Base-by-base conservation (phyloP, 2,329 filamentous ascomycete species). In the Colletotrichum lini region DNA sequence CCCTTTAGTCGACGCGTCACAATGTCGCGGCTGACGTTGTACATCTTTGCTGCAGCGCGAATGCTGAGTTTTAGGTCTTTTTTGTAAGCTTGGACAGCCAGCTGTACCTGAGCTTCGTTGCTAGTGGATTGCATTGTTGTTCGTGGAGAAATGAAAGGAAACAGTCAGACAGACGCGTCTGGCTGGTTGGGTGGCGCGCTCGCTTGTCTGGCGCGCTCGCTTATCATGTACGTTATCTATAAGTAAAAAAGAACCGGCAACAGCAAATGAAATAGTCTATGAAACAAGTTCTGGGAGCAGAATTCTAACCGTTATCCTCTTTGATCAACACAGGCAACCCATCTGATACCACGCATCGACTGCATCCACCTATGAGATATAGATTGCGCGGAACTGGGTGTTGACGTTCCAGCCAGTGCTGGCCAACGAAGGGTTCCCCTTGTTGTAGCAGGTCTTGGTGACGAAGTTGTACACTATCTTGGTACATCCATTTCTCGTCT, bases 341-440 rank as follows among this genome's bases (percentile, higher is more conserved):
- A 26, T 7, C 4, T 26, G n/a, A n/a, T 26, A 9, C 21, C 49
- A 52, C 42, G 30, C 57, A 60, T 15, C 42, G 38, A 6, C 26
- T 52, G 21, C 58, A 50, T 35, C 1, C 58, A 49, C 10, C 35
- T 52, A 56, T 13, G 30, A n/a, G 21, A 66, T 50, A 15, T 64
- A 68, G 50, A 68, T 68, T 18, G 66, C 52, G 21, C 66, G 66
- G 59, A 64, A 64, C 44, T 63, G 35, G 15, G 58, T 57, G 66
- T 68, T 23, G 15, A 68, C 66, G 45, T 64, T 50, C 66, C 66
- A 68, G 4, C 66, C 59, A 15, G 59, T 49, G 3, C 52, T 64
- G 1, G 42, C 52, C 30, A 68, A n/a, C 3, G 66, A 64, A 15
- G 66, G 59, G 18, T 64, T 68, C n/a, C 66, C 66, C 66, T 68